These are phyloP conservation scores for Helianthus annuus DNA, from an alignment of 129 eudicot species.

Conservation along the genomic window DNA sequence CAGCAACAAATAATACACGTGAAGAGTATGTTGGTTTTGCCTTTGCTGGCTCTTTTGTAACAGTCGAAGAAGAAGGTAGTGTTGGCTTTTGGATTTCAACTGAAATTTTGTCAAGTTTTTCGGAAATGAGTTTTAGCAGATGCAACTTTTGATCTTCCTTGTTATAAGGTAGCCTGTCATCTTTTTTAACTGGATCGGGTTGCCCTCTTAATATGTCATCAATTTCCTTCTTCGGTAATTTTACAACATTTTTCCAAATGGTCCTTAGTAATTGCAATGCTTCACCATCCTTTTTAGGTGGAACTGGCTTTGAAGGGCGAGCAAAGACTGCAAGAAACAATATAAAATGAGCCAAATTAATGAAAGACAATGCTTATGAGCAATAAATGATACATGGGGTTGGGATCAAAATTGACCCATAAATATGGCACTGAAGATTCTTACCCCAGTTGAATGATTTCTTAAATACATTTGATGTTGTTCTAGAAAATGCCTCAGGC, in stretches of 20 bases:
- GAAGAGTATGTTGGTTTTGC: conserved; percentile 33
- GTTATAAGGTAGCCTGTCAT: conserved; percentile 21
- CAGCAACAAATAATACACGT: conserved; percentile 46
- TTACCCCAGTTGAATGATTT: conserved; percentile 16
- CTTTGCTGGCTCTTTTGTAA: not conserved
- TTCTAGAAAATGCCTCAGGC: conserved; percentile 26
- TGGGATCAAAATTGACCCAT: not conserved
- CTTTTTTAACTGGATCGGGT: conserved; percentile 23
- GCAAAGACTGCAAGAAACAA: conserved; percentile 16
- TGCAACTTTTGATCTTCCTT: conserved; percentile 32
- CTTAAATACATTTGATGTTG: conserved; percentile 4
- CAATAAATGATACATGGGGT: not conserved
- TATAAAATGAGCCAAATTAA: not conserved
- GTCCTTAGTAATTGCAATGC: conserved; percentile 31
- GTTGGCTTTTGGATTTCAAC: conserved; percentile 19
- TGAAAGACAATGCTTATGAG: too few relatives aligned
- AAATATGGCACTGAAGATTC: not conserved
- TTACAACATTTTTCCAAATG: conserved; percentile 24
- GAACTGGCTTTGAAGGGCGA: not conserved
- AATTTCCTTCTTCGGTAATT: conserved; percentile 26
- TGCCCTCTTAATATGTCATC: conserved; percentile 36
- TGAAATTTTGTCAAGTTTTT: conserved; percentile 24
- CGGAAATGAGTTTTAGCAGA: conserved; percentile 28
- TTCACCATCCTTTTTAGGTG: conserved; percentile 15
- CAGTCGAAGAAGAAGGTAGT: conserved; percentile 4